These are phyloP conservation scores for Penstemon barbatus DNA, from an alignment of 257 asterid genomes.

Conservation along the genomic window DNA sequence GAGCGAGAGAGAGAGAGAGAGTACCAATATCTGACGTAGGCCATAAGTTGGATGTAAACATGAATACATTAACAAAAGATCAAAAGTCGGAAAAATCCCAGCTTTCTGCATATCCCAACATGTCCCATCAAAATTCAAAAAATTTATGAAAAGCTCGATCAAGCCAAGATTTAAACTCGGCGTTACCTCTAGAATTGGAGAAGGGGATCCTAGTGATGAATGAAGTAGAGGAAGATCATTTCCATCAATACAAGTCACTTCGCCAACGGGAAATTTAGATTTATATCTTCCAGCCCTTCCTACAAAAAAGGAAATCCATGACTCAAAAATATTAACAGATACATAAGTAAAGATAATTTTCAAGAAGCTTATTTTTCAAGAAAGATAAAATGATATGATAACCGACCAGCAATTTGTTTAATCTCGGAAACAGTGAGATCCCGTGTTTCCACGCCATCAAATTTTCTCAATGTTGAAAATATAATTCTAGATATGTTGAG, in stretches of 20 bases:
- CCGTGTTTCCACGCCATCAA: conserved; percentile 75
- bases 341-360: background rate
- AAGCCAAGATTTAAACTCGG: background rate
- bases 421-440: conserved; percentile 84
- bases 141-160: conserved; percentile 15
- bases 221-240: conserved; percentile 81
- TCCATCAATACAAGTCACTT: conserved; percentile 75
- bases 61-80: conserved; percentile 77
- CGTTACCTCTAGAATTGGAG: conserved; percentile 77
- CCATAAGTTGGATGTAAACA: conserved; percentile 63
- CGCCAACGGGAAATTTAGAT: conserved; percentile 80
- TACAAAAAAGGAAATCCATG: conserved; percentile 39
- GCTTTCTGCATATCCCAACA: conserved; percentile 67
- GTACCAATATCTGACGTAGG: conserved; percentile 78
- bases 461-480: conserved; percentile 74
- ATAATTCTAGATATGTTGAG: conserved; percentile 90
- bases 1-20: conserved; percentile 18
- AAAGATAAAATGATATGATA: conserved; percentile 11
- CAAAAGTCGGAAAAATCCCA: conserved; percentile 87
- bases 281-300: conserved; percentile 99
- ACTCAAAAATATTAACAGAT: conserved; percentile 2
- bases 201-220: conserved; percentile 67
- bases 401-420: conserved; percentile 92
- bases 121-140: conserved; percentile 18
- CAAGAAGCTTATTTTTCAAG: background rate